Evolutionary conservation across 768 basidiomycete species (phyloP), one percentile per base, ranked within the genome.

Genomic region (Suillus paluster): DNA sequence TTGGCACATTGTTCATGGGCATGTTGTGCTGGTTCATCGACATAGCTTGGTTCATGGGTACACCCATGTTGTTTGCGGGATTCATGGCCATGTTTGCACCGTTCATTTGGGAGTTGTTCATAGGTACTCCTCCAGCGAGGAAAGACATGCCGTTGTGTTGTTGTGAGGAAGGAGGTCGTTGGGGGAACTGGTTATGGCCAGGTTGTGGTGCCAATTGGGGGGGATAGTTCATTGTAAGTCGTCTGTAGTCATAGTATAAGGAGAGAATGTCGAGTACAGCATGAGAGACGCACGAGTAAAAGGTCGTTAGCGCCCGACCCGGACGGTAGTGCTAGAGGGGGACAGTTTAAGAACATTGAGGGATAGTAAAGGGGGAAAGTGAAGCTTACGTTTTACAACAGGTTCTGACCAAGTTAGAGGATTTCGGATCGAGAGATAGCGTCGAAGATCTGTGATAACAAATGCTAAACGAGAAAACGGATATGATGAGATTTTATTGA

Each of bases 151-250:
- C 4, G 8, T 48, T 59, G 23, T 65, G 64, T 53, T 58, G 62
- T 34, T 63, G 62, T 5, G 63, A 63, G 12, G 65, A 64, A 1
- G 59, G 45, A 15, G 63, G 64, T 25, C 49, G 59, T 46, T 61
- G 25, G n/a, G 70, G 61, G 61, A 65, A 72, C 57, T 73, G 71
- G 9, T 68, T 61, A 56, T 73, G 67, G 48, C 62, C 45, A 5
- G 49, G 41, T 25, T 66, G 65, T 2, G 50, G 41, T 56, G 66
- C 23, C 60, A 66, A 17, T 48, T 62, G 54, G 57, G 39, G 30
- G 10, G 54, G 60, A 19, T 60, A 49, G 34, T 39, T 58, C 25
- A 36, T 39, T 44, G 33, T 27, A 23, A 23, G n/a, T 21, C 30
- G 49, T 30, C 45, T 33, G 23, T 11, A 34, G 15, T 23, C 17